A percentile compares a stretch with the other conserved stretches of the same genome.
These are phyloP conservation scores for Wickerhamomyces chambardii DNA, from an alignment of 805 yeast genomes.

Conservation along the genomic window DNA sequence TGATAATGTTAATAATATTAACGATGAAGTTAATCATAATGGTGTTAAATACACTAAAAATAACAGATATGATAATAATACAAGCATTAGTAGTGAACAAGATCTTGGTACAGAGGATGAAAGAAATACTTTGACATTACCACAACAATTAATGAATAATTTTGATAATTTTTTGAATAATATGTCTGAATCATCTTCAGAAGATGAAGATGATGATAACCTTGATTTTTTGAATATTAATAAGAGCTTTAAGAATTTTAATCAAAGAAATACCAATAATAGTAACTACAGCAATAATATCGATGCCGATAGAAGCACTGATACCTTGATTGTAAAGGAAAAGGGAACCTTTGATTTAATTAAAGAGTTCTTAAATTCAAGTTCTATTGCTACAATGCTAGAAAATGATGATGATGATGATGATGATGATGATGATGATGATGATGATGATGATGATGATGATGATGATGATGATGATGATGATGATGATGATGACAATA, in stretches of 20 bases:
- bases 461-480: conserved; percentile 5
- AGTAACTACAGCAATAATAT: background rate
- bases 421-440: conserved; percentile 5
- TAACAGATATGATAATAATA: no score
- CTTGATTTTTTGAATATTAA: conserved; percentile 15
- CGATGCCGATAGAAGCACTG: conserved; percentile 6
- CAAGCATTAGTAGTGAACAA: no score
- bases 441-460: conserved; percentile 6
- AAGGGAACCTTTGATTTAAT: conserved; percentile 8
- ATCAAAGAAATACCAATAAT: background rate
- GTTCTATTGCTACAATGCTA: background rate
- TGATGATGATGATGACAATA: conserved; percentile 6
- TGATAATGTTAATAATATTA: no score
- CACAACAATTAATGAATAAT: conserved; percentile 19
- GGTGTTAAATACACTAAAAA: background rate
- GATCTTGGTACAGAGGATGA: background rate
- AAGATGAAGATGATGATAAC: conserved; percentile 10
- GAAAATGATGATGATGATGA: background rate
- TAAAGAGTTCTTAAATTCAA: conserved; percentile 9
- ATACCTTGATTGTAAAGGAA: background rate
- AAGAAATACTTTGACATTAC: conserved; percentile 11
- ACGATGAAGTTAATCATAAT: background rate
- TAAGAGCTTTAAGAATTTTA: conserved; percentile 3
- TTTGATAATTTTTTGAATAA: conserved; percentile 17
- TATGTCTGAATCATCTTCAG: conserved; percentile 10